Evolutionary conservation across 352 stramenopile species (phyloP), one percentile per base, ranked within the genome.

Genomic region (Globisporangium cylindrosporum): DNA sequence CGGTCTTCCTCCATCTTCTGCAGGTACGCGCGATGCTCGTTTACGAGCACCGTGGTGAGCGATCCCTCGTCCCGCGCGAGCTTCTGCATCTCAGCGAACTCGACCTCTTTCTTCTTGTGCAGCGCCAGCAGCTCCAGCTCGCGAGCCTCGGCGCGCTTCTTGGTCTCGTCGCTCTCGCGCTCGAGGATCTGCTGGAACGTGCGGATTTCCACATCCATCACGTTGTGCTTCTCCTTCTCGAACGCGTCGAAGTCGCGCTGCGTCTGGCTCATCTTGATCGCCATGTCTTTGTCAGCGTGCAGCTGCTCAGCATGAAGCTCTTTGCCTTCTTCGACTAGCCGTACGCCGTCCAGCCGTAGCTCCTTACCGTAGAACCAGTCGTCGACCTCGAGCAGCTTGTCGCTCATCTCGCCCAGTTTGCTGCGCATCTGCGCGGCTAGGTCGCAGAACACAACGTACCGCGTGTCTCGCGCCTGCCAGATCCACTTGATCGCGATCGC

Each of bases 321-420:
- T 2, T 68, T 70, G 1, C 79, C 89, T 48, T 93, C 82, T 2
- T 87, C 77, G 57, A 80, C 66, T 1, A 97, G 64, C 36, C 72
- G 73, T n/a, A 84, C 63, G 15, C 90, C 93, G 61, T 94, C 89
- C 56, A 97, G 60, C 5, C 90, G 85, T 62, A 98, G 69, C 60
- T 97, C 94, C 8, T 86, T 88, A 1, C 88, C 86, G 62, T 90
- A 98, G 74, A 96, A 98, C 92, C 94, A 98, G 76, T 98, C 92
- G 61, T 98, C 92, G n/a, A 95, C 89, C 66, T 95, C 88, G 4
- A 90, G 85, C 72, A 98, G 97, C 57, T 95, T 82, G 24, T 75
- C 78, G 38, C 82, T 74, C n/a, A 93, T 79, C 6, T 54, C 69
- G n/a, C 80, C 73, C 9, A 94, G 58, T 27, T 81, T 76, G 12